Conservation (phyloP, 2,329 filamentous ascomycete genomes). For the Ceratocystis cubensis region DNA sequence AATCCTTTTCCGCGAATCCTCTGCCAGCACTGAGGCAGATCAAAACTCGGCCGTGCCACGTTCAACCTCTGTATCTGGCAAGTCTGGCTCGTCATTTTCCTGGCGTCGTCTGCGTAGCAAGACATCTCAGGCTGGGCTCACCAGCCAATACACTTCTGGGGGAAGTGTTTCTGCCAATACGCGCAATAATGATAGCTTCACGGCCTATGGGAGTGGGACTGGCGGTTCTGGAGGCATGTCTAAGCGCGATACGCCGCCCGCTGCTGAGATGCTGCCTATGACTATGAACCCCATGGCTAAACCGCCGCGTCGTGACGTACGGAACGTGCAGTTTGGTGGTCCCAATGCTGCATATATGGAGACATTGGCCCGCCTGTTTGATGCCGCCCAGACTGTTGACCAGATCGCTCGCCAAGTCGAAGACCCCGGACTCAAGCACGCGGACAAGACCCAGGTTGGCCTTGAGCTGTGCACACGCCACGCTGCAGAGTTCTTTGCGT, state of each 20-base stretch:
- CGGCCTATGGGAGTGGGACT: slow-evolving; percentile 22
- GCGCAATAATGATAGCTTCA: not conserved
- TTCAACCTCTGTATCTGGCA: slow-evolving; percentile 53
- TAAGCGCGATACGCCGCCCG: slow-evolving; percentile 33
- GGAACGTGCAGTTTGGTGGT: slow-evolving; percentile 59
- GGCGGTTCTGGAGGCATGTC: slow-evolving; percentile 26
- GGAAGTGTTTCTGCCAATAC: slow-evolving; percentile 23
- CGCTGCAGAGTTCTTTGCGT: slow-evolving; percentile 93
- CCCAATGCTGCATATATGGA: slow-evolving; percentile 87
- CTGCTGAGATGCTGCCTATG: slow-evolving; percentile 62
- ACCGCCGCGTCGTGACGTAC: slow-evolving; percentile 59
- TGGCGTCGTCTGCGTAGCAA: slow-evolving; percentile 87
- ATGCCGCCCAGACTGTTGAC: slow-evolving; percentile 84
- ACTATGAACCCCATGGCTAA: slow-evolving; percentile 51
- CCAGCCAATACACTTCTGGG: slow-evolving; percentile 35
- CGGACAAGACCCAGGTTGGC: slow-evolving; percentile 87
- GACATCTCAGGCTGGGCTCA: slow-evolving; percentile 57
- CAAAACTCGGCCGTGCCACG: slow-evolving; percentile 35
- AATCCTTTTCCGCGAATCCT: slow-evolving; percentile 62
- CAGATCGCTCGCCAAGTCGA: slow-evolving; percentile 94
- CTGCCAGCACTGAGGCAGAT: slow-evolving; percentile 36
- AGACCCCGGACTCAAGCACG: slow-evolving; percentile 81
- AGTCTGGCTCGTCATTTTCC: slow-evolving; percentile 53
- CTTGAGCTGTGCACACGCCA: slow-evolving; percentile 86
- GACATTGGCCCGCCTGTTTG: slow-evolving; percentile 77